Evolutionary conservation across 306 rosid species (phyloP).

Genomic region (Quercus dentata): DNA sequence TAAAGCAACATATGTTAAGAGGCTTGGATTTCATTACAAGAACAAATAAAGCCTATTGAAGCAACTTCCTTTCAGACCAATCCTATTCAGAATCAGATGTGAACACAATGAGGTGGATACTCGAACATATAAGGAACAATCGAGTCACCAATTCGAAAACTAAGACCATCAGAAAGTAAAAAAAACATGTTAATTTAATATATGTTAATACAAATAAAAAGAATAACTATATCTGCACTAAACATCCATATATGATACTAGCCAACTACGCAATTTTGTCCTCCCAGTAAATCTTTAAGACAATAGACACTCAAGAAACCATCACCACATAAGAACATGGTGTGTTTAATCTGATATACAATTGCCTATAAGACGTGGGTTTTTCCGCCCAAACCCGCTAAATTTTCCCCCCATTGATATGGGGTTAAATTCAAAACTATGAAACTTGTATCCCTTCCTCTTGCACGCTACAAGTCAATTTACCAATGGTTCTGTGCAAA

Average conservation of each 20-base stretch:
- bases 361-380: constrained; percentile 21
- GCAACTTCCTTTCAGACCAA: too few relatives aligned
- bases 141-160: too few relatives aligned
- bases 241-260: background rate
- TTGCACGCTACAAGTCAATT: too few relatives aligned
- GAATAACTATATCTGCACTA: background rate
- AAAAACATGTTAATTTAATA: background rate
- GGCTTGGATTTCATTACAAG: too few relatives aligned
- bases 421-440: constrained; percentile 14
- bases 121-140: too few relatives aligned
- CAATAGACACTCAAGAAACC: constrained; percentile 4
- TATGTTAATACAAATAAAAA: background rate
- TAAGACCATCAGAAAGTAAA: too few relatives aligned
- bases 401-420: background rate
- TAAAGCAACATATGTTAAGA: too few relatives aligned
- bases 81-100: too few relatives aligned
- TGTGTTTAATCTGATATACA: background rate
- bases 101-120: too few relatives aligned
- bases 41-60: too few relatives aligned
- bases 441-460: background rate
- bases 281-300: constrained; percentile 15
- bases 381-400: constrained; percentile 7
- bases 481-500: background rate
- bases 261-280: background rate
- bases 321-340: background rate